A percentile compares a stretch with the other conserved stretches of the same genome.
These are phyloP conservation scores for Wickerhamomyces chaumierensis DNA, from an alignment of 805 yeast species.

Conservation along the genomic window DNA sequence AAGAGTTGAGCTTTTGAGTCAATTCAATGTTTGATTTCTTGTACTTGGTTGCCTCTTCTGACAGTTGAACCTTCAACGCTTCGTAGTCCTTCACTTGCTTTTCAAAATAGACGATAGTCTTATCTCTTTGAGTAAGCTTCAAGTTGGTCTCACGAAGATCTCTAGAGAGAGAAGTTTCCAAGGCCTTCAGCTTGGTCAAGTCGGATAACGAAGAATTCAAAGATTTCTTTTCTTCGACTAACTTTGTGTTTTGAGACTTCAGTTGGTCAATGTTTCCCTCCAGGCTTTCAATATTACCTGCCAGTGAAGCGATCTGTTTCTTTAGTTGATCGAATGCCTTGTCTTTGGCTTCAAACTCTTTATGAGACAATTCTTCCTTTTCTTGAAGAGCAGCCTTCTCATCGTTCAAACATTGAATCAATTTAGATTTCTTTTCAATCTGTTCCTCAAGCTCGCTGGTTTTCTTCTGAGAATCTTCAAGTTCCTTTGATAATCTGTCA, in stretches of 20 bases:
- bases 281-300: conserved; percentile 9
- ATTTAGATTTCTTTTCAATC: background rate
- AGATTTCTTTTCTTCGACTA: conserved; percentile 14
- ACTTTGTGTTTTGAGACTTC: conserved; percentile 11
- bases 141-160: conserved; percentile 9
- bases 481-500: conserved; percentile 6
- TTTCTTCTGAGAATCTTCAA: conserved; percentile 19
- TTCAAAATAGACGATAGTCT: conserved; percentile 26
- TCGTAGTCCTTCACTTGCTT: conserved; percentile 29
- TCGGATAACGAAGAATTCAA: conserved; percentile 10
- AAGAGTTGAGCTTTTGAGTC: conserved; percentile 20
- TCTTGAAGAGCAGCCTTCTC: background rate
- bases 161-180: conserved; percentile 14
- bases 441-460: conserved; percentile 21
- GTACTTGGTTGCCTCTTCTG: conserved; percentile 14
- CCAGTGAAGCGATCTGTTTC: conserved; percentile 1
- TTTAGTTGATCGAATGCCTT: conserved; percentile 3
- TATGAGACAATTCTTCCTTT: background rate
- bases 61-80: conserved; percentile 15
- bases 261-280: conserved; percentile 12
- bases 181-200: conserved; percentile 11
- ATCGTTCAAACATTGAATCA: background rate
- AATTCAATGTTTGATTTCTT: conserved; percentile 18
- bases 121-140: conserved; percentile 23
- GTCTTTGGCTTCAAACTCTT: conserved; percentile 2